Evolutionary conservation across 495 filamentous ascomycete species (phyloP), one percentile per base, ranked within the genome.

Genomic region (Penicillium goetzii): DNA sequence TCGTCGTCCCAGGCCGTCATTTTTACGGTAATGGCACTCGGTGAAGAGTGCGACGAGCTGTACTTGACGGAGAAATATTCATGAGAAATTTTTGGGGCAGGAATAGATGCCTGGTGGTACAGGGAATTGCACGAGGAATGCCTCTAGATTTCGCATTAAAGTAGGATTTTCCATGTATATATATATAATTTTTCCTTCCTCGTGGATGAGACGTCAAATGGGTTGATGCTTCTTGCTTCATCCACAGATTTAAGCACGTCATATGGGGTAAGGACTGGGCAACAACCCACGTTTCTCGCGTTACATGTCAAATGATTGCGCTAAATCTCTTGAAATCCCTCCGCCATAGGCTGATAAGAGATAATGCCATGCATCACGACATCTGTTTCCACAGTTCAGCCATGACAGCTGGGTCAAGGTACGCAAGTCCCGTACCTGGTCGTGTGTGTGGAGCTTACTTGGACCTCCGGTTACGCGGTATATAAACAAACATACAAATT

Each of bases 1-100:
- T 54, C 34, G 28, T 61, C 59, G 6, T 61, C 36, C 59, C 51
- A 61, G n/a, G n/a, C 17, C 2, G 43, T 11, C 59, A 61, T 55
- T 1, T 36, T 33, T 8, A 34, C 6, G 14, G 30, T 6, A 40
- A 7, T 11, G 26, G 19, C 26, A 15, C 53, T 15, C 32, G 25
- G 10, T 56, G n/a, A 25, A 26, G 11, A 2, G 2, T 38, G 3
- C 17, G 10, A 10, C 21, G 4, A 56, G 3, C n/a, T 15, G 5
- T 6, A 11, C 11, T 50, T 28, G 41, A 7, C 10, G 12, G 21
- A 14, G 11, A 7, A 49, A 49, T 26, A n/a, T 4, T 26, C 45
- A 26, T 2, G 45, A 26, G 45, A 14, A 6, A 25, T 11, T 3
- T 43, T 43, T 7, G 5, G 3, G 12, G 2, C 15, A 14, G 2